Evolutionary conservation across 1,284 basidiomycete genomes (phyloP).

Genomic region (Ganoderma lucidum): DNA sequence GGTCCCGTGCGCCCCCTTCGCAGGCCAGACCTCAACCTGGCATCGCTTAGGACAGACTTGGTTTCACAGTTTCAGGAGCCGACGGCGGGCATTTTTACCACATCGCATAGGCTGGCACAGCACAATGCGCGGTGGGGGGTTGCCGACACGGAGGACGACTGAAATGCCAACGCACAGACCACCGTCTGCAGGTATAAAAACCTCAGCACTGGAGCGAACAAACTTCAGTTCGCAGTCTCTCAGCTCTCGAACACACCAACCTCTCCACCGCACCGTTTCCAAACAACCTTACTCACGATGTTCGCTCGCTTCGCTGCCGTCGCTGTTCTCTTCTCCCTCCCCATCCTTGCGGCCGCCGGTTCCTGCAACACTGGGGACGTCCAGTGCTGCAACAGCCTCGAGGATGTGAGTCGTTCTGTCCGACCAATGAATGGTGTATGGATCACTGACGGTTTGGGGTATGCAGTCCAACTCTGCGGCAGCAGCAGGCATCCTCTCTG

Average conservation of each 20-base stretch:
- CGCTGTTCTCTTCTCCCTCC: conserved; percentile 29
- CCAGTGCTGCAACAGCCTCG: conserved; percentile 32
- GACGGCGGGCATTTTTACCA: conserved; percentile 5
- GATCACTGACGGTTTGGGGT: neutral
- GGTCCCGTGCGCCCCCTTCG: neutral
- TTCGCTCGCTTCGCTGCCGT: conserved; percentile 27
- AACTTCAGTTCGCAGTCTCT: conserved; percentile 24
- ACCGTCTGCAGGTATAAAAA: conserved; percentile 18
- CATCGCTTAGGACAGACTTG: neutral
- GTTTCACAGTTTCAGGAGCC: neutral
- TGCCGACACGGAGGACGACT: neutral
- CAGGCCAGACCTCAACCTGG: neutral
- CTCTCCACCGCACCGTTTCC: conserved; percentile 7
- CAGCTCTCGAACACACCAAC: conserved; percentile 23
- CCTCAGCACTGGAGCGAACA: neutral
- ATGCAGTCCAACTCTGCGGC: conserved; percentile 21
- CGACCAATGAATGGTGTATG: neutral
- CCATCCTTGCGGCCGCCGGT: conserved; percentile 32
- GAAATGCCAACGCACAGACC: conserved; percentile 7
- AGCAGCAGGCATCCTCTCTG: conserved; percentile 17
- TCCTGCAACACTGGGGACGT: conserved; percentile 29
- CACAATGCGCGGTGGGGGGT: neutral
- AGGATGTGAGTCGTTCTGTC: conserved; percentile 17
- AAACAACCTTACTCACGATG: conserved; percentile 20
- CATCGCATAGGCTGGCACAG: neutral